Base-by-base conservation (phyloP, 768 basidiomycete species). In the Rhodotorula toruloides region DNA sequence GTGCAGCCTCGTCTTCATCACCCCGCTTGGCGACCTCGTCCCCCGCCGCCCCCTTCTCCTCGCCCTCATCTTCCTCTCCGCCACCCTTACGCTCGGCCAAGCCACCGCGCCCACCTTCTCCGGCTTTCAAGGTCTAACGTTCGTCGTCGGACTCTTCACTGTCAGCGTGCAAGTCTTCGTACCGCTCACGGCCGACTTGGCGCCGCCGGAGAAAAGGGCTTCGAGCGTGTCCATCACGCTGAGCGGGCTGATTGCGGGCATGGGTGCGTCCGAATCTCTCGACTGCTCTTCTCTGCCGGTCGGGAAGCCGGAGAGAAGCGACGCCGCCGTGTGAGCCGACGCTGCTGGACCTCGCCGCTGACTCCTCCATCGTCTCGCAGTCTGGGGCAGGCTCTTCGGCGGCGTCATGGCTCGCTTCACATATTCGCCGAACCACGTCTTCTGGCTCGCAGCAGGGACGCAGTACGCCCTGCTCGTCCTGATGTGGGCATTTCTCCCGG, bases 1-100 rank as follows among this genome's bases (percentile, higher is more conserved):
- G 14, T 36, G 42, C 48, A 87, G 88, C 2, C 81, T 91, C 17
- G 76, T 91, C 12, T 76, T 91, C 48, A 83, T 92, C 57, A 83
- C 87, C 1, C 90, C 91, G 2, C 80, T 91, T 0, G 90, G 90
- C 19, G 90, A 94, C 76, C 82, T 92, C 27, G 81, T 90, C 29
- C 86, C 42, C 58, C 63, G 68, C 2, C 54, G 68, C 2, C 37
- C 63, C 5, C 43, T 69, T 9, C 44, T 69, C 22, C 63, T 69
- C 48, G 3, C 80, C n/a, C 77, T 89, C 36, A 78, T 87, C 48
- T 72, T 82, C 5, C 0, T 81, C 82, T 0, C 72, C 80, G 8
- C 79, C 13, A 17, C n/a, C 36, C 52, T 93, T 14, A 83, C 87
- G 0, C 84, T 91, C 52, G 87, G 61, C 9, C 48, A 49, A n/a